phyloP scores from a whole-genome alignment of 352 stramenopile genomes.

The Aphanomyces euteiches region DNA sequence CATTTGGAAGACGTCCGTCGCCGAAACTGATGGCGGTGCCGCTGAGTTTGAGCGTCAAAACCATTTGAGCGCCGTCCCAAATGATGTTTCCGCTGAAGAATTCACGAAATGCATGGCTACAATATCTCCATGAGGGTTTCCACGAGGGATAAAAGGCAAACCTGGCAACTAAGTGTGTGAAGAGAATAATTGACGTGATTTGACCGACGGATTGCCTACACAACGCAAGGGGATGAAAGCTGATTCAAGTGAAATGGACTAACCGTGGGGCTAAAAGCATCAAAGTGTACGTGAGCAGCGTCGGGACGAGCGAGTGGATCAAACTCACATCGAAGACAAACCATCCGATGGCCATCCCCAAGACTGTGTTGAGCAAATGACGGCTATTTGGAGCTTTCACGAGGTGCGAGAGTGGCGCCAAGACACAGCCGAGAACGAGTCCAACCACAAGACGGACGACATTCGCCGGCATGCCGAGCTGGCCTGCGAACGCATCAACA shows the following conservation, averaged over 20 bases:
- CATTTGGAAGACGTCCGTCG: constrained; percentile 58
- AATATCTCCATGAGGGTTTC: neutral
- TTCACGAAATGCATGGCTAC: constrained; percentile 81
- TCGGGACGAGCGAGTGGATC: constrained; percentile 64
- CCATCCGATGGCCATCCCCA: constrained; percentile 56
- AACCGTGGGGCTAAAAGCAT: constrained; percentile 64
- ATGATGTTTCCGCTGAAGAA: constrained; percentile 75
- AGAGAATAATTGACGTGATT: constrained; percentile 8
- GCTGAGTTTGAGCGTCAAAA: constrained; percentile 79
- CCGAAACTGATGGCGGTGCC: constrained; percentile 80
- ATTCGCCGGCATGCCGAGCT: constrained; percentile 4
- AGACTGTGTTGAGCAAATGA: constrained; percentile 64
- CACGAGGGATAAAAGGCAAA: constrained; percentile 30
- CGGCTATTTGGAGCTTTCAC: constrained; percentile 11
- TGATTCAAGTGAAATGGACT: neutral
- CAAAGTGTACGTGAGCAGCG: constrained; percentile 58
- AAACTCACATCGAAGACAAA: constrained; percentile 82
- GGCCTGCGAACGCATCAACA: neutral
- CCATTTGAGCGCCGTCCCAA: constrained; percentile 85
- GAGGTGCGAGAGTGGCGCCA: constrained; percentile 9
- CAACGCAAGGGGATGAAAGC: constrained; percentile 9
- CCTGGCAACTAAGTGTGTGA: constrained; percentile 67
- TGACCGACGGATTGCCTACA: constrained; percentile 19
- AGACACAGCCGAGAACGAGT: constrained; percentile 1
- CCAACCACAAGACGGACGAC: constrained; percentile 14